Evolutionary conservation across 257 asterid genomes (phyloP), one percentile per base, ranked within the genome.

Genomic region (Striga asiatica): DNA sequence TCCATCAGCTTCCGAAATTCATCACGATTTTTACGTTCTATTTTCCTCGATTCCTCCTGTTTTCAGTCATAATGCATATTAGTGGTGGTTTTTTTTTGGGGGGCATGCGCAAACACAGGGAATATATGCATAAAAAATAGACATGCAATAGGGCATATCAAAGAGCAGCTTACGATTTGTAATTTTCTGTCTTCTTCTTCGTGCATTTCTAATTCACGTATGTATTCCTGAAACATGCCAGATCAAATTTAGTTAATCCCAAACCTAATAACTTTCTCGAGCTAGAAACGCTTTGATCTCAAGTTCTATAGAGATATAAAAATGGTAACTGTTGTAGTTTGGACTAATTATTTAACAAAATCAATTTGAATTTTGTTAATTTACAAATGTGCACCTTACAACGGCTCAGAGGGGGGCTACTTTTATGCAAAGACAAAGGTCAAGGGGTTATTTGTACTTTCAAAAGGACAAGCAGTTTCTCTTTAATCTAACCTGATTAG

Each of bases 1-100:
- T 82, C 94, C 97, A 92, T 81, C 70, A 92, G 75, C 75, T 82
- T 92, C 57, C 97, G 93, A 61, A 88, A 92, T 61, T 88, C 99
- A 72, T 92, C 99, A 23, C 99, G 99, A 21, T 88, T 84, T 75
- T 79, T 92, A 23, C 99, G 83, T 62, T 88, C 99, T 17, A 64
- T 54, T 74, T 82, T 88, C 71, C 99, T 81, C 63, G 60, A 64
- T 64, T 85, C 97, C 68, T 88, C 99, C 99, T 92, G 54, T 64
- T 56, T n/a, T 69, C 53, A 69, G 23, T 25, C 41, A 39, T 53
- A 19, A 39, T 42, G 53, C 51, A 62, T 25, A 12, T 22, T n/a
- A n/a, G n/a, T n/a, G n/a, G n/a, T n/a, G n/a, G n/a, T n/a, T n/a
- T n/a, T n/a, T n/a, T 61, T 68, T 24, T 11, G 4, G 18, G 4